A percentile compares a stretch with the other conserved stretches of the same genome.
Conservation (phyloP, 208 protist species). For the Acanthamoeba triangularis region DNA sequence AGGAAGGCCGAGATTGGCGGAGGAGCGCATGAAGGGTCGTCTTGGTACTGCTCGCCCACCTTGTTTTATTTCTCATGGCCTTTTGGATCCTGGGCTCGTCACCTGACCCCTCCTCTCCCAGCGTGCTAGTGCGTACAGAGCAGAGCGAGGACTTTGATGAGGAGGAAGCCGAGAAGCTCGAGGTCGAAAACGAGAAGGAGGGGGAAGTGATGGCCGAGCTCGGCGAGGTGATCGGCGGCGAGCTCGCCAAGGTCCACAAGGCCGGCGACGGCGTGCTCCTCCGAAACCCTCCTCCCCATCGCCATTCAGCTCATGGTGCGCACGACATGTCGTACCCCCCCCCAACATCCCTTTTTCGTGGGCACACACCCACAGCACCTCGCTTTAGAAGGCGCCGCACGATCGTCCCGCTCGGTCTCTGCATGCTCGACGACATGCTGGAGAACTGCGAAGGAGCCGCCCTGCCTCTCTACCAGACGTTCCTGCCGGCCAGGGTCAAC, state of each 20-base stretch:
- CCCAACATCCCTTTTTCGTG: not conserved
- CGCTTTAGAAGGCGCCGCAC: slow-evolving; percentile 20
- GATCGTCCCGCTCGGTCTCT: slow-evolving; percentile 84
- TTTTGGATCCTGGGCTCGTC: not conserved
- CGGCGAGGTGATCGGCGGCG: slow-evolving; percentile 80
- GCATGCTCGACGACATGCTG: slow-evolving; percentile 90
- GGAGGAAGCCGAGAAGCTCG: slow-evolving; percentile 80
- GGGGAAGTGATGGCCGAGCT: slow-evolving; percentile 76
- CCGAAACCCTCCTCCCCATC: slow-evolving; percentile 30
- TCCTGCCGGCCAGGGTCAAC: slow-evolving; percentile 51
- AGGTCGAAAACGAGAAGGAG: slow-evolving; percentile 73
- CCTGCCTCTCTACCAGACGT: slow-evolving; percentile 40
- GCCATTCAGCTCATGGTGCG: slow-evolving; percentile 31
- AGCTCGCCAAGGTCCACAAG: slow-evolving; percentile 77
- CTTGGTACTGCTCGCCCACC: not conserved
- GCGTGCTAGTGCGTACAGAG: not conserved
- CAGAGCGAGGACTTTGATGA: slow-evolving; percentile 79
- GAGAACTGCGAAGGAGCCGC: slow-evolving; percentile 80
- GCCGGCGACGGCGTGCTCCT: slow-evolving; percentile 38
- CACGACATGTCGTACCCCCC: not conserved
- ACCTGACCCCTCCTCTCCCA: no score
- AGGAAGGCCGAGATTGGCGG: slow-evolving; percentile 26
- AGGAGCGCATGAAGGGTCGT: not conserved
- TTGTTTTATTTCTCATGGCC: no score
- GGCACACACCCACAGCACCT: slow-evolving; percentile 39